phyloP scores from a whole-genome alignment of 345 rosid species.

The Erysimum cheiranthoides region DNA sequence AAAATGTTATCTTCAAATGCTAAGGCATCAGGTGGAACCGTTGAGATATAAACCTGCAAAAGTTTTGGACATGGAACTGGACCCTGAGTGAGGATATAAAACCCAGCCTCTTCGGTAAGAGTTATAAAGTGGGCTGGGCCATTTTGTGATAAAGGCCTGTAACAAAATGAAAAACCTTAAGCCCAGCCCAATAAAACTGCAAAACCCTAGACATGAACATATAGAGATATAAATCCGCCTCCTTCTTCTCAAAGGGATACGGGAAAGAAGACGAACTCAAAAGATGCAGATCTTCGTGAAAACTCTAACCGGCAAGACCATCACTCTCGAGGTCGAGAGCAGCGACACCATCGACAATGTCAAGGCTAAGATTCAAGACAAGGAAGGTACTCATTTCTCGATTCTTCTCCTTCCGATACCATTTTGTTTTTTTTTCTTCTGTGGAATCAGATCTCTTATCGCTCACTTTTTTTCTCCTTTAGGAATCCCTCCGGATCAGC shows the following conservation, averaged over 20 bases:
- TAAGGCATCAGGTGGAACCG: neutral
- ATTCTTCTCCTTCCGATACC: neutral
- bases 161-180: neutral
- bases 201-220: constrained; percentile 32
- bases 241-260: neutral
- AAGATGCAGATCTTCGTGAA: constrained; percentile 95
- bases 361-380: constrained; percentile 92
- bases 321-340: constrained; percentile 94
- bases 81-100: no score
- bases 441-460: neutral
- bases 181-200: constrained; percentile 11
- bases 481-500: constrained; percentile 97
- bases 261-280: constrained; percentile 19
- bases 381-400: constrained; percentile 59
- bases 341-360: constrained; percentile 90
- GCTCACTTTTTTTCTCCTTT: neutral
- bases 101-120: no score
- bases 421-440: neutral
- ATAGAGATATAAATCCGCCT: constrained; percentile 9
- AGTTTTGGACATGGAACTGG: no score
- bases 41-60: neutral
- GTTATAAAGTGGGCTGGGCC: neutral
- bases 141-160: neutral
- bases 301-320: constrained; percentile 94
- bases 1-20: neutral